Evolutionary conservation across 768 basidiomycete genomes (phyloP).

Genomic region (Hysterangium stoloniferum): DNA sequence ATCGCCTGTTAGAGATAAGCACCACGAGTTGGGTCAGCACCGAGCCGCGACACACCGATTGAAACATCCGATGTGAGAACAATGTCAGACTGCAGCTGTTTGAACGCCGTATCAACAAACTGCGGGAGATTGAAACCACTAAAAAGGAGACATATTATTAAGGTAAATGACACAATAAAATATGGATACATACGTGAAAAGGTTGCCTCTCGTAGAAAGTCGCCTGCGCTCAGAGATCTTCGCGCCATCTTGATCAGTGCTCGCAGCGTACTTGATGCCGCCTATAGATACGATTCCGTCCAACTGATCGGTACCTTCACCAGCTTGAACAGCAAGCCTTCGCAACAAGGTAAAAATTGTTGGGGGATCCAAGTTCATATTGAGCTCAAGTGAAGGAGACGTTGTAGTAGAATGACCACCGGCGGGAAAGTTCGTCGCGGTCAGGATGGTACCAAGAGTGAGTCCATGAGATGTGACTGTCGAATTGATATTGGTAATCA

Average conservation of each 20-base stretch:
- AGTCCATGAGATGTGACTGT: conserved; percentile 58
- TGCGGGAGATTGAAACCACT: conserved; percentile 57
- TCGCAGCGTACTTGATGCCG: conserved; percentile 49
- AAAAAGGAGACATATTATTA: not conserved
- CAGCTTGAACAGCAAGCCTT: conserved; percentile 56
- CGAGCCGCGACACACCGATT: conserved; percentile 36
- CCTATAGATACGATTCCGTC: conserved; percentile 61
- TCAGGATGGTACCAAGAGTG: conserved; percentile 51
- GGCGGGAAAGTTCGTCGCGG: conserved; percentile 41
- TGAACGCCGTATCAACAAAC: conserved; percentile 61
- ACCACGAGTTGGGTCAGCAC: not conserved
- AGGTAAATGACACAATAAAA: not conserved
- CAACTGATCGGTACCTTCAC: conserved; percentile 49
- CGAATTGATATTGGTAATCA: conserved; percentile 50
- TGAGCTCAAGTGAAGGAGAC: conserved; percentile 50
- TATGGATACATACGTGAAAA: conserved; percentile 41
- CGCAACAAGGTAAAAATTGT: conserved; percentile 66
- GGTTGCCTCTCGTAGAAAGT: conserved; percentile 32
- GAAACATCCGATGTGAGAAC: conserved; percentile 43
- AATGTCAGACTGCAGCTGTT: conserved; percentile 54
- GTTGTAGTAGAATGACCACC: conserved; percentile 45
- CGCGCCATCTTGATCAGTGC: conserved; percentile 28
- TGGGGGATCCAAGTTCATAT: conserved; percentile 62
- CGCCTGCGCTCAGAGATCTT: conserved; percentile 16
- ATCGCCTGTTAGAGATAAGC: conserved; percentile 34